A percentile compares a stretch with the other conserved stretches of the same genome.
Conservation (phyloP, 2,329 filamentous ascomycete species). For the Colletotrichum somersetense region DNA sequence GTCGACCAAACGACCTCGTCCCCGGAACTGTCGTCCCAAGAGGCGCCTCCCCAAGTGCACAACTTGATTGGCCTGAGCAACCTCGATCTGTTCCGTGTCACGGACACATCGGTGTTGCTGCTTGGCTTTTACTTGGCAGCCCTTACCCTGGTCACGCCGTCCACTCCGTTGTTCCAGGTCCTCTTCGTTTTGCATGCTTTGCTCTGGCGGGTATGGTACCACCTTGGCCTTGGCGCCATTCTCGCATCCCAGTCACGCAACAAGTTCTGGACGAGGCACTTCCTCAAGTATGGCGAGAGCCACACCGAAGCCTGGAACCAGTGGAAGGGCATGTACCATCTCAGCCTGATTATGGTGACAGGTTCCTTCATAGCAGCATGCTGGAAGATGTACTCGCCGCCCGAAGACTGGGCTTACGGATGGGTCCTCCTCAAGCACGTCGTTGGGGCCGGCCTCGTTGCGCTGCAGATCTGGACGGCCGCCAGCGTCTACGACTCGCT, state of each 20-base stretch:
- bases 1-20: conserved; percentile 44
- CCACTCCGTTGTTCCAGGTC: conserved; percentile 79
- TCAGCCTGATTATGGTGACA: conserved; percentile 92
- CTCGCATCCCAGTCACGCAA: conserved; percentile 87
- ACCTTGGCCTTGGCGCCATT: conserved; percentile 86
- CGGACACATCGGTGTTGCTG: conserved; percentile 84
- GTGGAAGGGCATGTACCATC: conserved; percentile 96
- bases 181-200: conserved; percentile 86
- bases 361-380: conserved; percentile 89
- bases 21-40: conserved; percentile 65
- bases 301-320: conserved; percentile 94
- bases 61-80: conserved; percentile 86
- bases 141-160: conserved; percentile 81
- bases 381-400: conserved; percentile 96
- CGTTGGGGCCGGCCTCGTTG: conserved; percentile 82
- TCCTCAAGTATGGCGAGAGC: conserved; percentile 94
- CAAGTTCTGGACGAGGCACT: conserved; percentile 97
- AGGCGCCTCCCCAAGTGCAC: conserved; percentile 77
- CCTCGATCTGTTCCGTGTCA: conserved; percentile 88
- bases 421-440: conserved; percentile 89
- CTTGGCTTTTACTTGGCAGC: conserved; percentile 81
- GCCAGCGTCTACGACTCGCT: conserved; percentile 94
- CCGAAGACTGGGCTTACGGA: conserved; percentile 88
- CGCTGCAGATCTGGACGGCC: conserved; percentile 92
- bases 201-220: conserved; percentile 91